These are phyloP conservation scores for Eucalyptus pauciflora DNA, from an alignment of 345 rosid species.

Conservation along the genomic window DNA sequence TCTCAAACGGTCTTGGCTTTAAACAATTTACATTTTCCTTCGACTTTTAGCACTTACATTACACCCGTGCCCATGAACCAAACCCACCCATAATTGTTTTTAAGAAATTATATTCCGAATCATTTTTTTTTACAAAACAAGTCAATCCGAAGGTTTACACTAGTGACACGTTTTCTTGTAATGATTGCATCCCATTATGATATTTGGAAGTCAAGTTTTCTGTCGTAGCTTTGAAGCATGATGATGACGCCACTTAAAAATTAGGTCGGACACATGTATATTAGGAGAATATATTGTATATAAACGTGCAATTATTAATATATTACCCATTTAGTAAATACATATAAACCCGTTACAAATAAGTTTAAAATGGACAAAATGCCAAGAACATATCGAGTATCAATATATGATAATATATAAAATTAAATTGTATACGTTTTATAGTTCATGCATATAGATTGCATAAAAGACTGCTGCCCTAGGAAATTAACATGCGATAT, in stretches of 20 bases:
- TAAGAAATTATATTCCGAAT: accelerated
- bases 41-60: too few species aligned
- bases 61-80: accelerated
- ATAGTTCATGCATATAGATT: neutral
- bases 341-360: neutral
- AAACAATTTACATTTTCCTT: too few species aligned
- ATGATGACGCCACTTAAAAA: neutral
- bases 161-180: neutral
- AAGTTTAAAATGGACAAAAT: neutral
- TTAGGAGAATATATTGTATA: neutral
- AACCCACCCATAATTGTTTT: neutral
- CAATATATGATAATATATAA: too few species aligned
- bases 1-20: too few species aligned
- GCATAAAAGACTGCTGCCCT: neutral
- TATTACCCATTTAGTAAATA: neutral
- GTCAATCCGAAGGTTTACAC: accelerated
- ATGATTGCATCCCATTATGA: neutral
- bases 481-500: neutral
- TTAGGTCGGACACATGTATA: neutral
- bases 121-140: neutral
- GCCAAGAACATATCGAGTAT: neutral
- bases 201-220: neutral
- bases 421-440: neutral
- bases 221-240: neutral
- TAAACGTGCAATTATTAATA: neutral